Base-by-base conservation (phyloP, 2,329 filamentous ascomycete genomes). In the Eutypa lata region DNA sequence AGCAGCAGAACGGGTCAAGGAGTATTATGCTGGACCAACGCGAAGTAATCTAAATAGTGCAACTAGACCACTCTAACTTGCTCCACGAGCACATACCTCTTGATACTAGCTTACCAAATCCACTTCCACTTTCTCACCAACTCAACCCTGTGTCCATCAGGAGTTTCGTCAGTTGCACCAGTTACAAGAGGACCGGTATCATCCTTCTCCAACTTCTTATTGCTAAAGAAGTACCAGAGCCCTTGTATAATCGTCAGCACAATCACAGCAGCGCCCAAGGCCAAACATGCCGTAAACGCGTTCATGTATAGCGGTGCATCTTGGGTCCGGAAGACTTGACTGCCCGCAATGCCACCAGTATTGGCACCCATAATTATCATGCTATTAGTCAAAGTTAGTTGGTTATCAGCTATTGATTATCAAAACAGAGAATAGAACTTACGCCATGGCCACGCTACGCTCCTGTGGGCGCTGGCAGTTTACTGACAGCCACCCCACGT, bases 351-450 rank as follows among this genome's bases (percentile, higher is more conserved):
- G 3, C 59, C 61, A 0, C 56, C 59, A 10, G 49, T 26, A 49
- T 67, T 67, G 10, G 65, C 63, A 19, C 57, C 61, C 62, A 66
- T 66, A 16, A 67, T 59, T 31, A 67, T 65, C 47, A 72, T 58
- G 2, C 68, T 71, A 49, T 52, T 51, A 49, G 48, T n/a, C n/a
- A 45, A 22, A 16, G 46, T 53, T 4, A 24, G 33, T 19, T 18
- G 19, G 19, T 38, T n/a, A 31, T 33, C 10, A 26, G 44, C 40
- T n/a, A n/a, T n/a, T n/a, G 26, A 13, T 22, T 18, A 28, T 13
- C n/a, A n/a, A 8, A n/a, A n/a, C n/a, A n/a, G n/a, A n/a, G n/a
- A n/a, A n/a, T n/a, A n/a, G n/a, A n/a, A 65, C 68, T 53, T 61
- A 66, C 65, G 63, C 64, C 63, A 66, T 64, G 37, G 59, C 57